Base-by-base conservation (phyloP, 129 eudicot genomes). In the Flaveria bidentis region DNA sequence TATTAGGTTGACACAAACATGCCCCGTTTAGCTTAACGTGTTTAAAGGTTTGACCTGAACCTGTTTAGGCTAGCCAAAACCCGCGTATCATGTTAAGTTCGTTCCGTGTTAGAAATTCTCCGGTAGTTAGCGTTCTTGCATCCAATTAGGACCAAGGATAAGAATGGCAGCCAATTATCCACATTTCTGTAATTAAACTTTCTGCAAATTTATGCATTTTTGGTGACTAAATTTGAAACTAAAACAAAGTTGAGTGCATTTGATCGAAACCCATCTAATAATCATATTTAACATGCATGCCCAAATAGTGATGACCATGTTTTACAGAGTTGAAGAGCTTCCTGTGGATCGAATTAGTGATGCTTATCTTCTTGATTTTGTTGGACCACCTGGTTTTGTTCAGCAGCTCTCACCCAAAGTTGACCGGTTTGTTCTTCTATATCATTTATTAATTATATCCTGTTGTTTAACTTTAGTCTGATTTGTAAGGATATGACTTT, bases 341-440 rank as follows among this genome's bases (percentile, higher is more conserved):
- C 98, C 98, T 18, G 67, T 86, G n/a, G 23, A 80, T 76, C 89
- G 88, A 80, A 88, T 90, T 33, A 79, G 83, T 22, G 77, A 80
- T 52, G 95, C 86, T 64, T 93, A 86, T 83, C 98, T 93, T 50
- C 86, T 93, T 62, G 98, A 93, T 79, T 93, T 88, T 84, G 98
- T 93, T 72, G 98, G 98, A 33, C 96, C 96, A 13, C 78, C 91
- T 4, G 98, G 95, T 44, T 90, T 93, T 74, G 87, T 90, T 71
- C 76, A 82, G 65, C 78, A 85, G 39, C 90, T 90, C 41, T 85
- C 89, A 0, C 71, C 89, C 71, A 88, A 86, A 81, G 87, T 88
- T 80, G 78, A 84, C 60, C 76, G 96, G 92, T 84, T 42, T 17
- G 55, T 71, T 73, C 10, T 42, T 20, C 5, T 62, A 22, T 22